Conservation (phyloP, 2,329 filamentous ascomycete species). For the Paecilomyces sp. region DNA sequence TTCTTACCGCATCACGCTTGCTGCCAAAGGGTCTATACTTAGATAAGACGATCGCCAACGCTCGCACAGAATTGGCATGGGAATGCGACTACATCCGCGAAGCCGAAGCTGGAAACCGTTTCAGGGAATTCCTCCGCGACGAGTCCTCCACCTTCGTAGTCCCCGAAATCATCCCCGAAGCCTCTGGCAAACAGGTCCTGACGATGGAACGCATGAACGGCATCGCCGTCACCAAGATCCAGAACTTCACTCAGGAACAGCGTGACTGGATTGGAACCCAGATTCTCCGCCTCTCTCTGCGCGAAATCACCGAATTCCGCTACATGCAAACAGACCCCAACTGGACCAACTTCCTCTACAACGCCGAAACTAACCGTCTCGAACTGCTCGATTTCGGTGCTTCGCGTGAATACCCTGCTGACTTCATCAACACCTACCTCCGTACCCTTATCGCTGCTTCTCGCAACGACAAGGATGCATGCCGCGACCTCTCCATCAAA, state of each 20-base stretch:
- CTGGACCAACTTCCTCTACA: constrained; percentile 98
- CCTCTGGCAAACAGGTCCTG: constrained; percentile 76
- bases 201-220: constrained; percentile 92
- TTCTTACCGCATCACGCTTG: constrained; percentile 82
- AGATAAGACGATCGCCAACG: constrained; percentile 95
- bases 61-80: constrained; percentile 85
- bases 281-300: constrained; percentile 81
- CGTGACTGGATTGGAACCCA: constrained; percentile 95
- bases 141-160: constrained; percentile 71
- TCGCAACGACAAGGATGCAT: constrained; percentile 55
- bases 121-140: constrained; percentile 67
- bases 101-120: constrained; percentile 70
- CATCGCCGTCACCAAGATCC: constrained; percentile 73
- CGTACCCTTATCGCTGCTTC: constrained; percentile 74
- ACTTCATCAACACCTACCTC: constrained; percentile 76
- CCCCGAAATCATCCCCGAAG: constrained; percentile 68
- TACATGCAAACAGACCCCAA: constrained; percentile 99
- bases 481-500: constrained; percentile 62
- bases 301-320: constrained; percentile 87
- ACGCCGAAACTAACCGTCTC: constrained; percentile 61
- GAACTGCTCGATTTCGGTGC: constrained; percentile 96
- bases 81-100: constrained; percentile 94
- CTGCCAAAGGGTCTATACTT: constrained; percentile 88
- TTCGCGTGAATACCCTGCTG: constrained; percentile 71
- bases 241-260: constrained; percentile 69